Conservation (phyloP, 129 eudicot species). For the Pseudognaphalium luteoalbum region DNA sequence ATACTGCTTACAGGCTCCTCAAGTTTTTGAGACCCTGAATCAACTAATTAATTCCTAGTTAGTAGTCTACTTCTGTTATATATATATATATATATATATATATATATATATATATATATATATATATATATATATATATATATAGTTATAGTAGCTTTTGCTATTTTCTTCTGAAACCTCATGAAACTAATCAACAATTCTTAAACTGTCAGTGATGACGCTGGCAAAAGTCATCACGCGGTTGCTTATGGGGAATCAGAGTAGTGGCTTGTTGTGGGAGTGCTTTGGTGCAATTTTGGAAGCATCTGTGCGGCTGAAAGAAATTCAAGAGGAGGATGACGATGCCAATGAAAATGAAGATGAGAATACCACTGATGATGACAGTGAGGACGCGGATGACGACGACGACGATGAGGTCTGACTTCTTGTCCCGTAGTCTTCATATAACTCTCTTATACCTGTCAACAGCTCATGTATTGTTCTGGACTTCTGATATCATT, state of each 20-base stretch:
- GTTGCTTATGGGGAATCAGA: slow-evolving; percentile 38
- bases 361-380: slow-evolving; percentile 34
- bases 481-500: not conserved
- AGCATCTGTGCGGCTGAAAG: slow-evolving; percentile 58
- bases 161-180: not conserved
- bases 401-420: slow-evolving; percentile 45
- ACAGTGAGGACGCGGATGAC: slow-evolving; percentile 34
- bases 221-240: slow-evolving; percentile 44
- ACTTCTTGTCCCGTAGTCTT: slow-evolving; percentile 5
- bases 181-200: not conserved
- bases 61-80: not conserved
- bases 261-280: slow-evolving; percentile 39
- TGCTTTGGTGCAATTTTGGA: slow-evolving; percentile 65
- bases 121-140: not conserved
- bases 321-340: slow-evolving; percentile 50
- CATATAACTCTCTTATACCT: not conserved
- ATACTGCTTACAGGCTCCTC: too few species aligned
- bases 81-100: not conserved
- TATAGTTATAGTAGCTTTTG: not conserved
- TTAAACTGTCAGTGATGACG: slow-evolving; percentile 48
- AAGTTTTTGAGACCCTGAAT: not conserved
- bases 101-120: not conserved
- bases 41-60: not conserved
- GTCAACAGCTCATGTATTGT: not conserved
- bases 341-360: slow-evolving; percentile 40